phyloP scores from a whole-genome alignment of 495 filamentous ascomycete genomes.

The Apiosordaria backusii region DNA sequence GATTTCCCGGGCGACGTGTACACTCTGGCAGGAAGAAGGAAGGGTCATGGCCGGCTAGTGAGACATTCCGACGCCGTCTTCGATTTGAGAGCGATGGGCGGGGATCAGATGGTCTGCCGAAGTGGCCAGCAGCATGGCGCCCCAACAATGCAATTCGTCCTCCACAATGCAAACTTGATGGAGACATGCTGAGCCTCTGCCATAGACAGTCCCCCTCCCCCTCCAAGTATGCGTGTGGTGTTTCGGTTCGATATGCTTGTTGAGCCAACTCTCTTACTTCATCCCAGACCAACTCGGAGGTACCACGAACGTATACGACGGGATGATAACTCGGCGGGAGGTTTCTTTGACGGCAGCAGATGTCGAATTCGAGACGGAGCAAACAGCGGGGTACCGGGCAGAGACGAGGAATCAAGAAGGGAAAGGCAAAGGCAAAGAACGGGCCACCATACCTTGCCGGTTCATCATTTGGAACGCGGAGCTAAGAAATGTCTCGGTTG shows the following conservation, averaged over 20 bases:
- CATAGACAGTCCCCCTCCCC: not conserved
- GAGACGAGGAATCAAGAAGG: slow-evolving; percentile 17
- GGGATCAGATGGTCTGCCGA: not conserved
- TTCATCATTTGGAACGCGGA: slow-evolving; percentile 44
- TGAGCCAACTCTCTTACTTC: not conserved
- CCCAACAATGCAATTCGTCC: not conserved
- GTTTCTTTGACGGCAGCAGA: slow-evolving; percentile 10
- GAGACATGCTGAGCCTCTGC: not conserved
- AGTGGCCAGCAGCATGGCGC: not conserved
- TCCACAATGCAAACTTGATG: not conserved
- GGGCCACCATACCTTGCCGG: slow-evolving; percentile 50
- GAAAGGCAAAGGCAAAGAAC: slow-evolving; percentile 23
- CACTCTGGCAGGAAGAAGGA: not conserved
- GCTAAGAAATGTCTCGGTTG: not conserved
- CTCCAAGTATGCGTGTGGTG: not conserved
- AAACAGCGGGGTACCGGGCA: slow-evolving; percentile 30
- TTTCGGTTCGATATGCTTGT: not conserved
- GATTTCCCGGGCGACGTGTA: not conserved
- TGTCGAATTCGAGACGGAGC: slow-evolving; percentile 25
- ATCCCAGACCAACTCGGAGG: not conserved
- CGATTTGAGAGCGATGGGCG: not conserved
- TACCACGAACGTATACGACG: not conserved
- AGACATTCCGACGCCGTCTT: not conserved
- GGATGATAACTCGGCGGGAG: not conserved
- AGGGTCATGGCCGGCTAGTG: not conserved